These are phyloP conservation scores for Xylaria sp. DNA, from an alignment of 2,329 filamentous ascomycete genomes.

Conservation along the genomic window DNA sequence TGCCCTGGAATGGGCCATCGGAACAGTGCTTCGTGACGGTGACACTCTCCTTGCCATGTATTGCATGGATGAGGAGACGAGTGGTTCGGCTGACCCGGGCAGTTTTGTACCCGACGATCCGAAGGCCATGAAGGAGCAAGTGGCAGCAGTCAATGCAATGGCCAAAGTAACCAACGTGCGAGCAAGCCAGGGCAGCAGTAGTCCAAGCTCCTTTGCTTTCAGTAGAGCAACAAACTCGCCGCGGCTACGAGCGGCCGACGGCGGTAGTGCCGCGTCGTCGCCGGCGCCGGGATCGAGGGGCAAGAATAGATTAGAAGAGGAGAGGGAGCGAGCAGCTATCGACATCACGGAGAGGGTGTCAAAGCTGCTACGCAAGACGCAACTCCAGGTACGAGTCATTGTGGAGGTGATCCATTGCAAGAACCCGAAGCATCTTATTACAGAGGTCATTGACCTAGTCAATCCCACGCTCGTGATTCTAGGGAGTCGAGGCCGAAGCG, in stretches of 20 bases:
- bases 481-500: constrained; percentile 89
- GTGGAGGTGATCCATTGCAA: constrained; percentile 99
- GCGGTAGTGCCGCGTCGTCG: constrained; percentile 52
- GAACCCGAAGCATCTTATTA: constrained; percentile 94
- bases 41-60: constrained; percentile 95
- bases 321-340: constrained; percentile 82
- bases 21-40: constrained; percentile 91
- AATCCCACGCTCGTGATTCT: constrained; percentile 93
- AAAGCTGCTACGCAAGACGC: constrained; percentile 88
- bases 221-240: constrained; percentile 49
- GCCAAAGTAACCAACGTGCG: constrained; percentile 46
- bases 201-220: constrained; percentile 45
- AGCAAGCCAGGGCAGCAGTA: constrained; percentile 43
- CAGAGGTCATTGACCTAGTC: constrained; percentile 94
- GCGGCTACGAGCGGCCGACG: constrained; percentile 52
- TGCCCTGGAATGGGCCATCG: constrained; percentile 96
- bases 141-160: constrained; percentile 74
- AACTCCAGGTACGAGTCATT: constrained; percentile 89
- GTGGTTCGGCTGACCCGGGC: constrained; percentile 60
- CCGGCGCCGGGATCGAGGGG: constrained; percentile 62
- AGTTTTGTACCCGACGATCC: constrained; percentile 75
- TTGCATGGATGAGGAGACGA: constrained; percentile 88
- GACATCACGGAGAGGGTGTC: constrained; percentile 86
- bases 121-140: constrained; percentile 79
- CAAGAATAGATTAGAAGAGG: constrained; percentile 74